A percentile compares a stretch with the other conserved stretches of the same genome.
Conservation (phyloP, 2,329 filamentous ascomycete species). For the Exophiala sp. region DNA sequence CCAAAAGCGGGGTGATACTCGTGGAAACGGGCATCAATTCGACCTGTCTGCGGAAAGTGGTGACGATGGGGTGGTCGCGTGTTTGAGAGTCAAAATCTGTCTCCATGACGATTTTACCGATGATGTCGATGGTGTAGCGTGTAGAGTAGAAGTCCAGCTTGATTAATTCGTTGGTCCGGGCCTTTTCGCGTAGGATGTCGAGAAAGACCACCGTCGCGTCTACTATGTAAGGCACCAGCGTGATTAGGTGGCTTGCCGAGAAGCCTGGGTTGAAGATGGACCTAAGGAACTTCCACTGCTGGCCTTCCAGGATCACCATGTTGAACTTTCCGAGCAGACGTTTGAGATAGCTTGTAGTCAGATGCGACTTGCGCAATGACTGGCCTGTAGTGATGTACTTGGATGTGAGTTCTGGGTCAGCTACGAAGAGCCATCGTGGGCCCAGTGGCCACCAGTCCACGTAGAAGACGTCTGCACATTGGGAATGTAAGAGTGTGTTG, state of each 20-base stretch:
- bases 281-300: slow-evolving; percentile 32
- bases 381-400: slow-evolving; percentile 25
- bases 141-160: slow-evolving; percentile 29
- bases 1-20: slow-evolving; percentile 9
- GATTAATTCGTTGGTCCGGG: slow-evolving; percentile 26
- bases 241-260: slow-evolving; percentile 30
- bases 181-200: slow-evolving; percentile 26
- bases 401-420: slow-evolving; percentile 22
- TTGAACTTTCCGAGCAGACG: slow-evolving; percentile 25
- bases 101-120: slow-evolving; percentile 30
- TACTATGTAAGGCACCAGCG: slow-evolving; percentile 30
- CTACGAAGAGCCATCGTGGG: slow-evolving; percentile 24
- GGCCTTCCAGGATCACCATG: slow-evolving; percentile 28
- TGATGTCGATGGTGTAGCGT: slow-evolving; percentile 34
- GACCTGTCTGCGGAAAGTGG: slow-evolving; percentile 27
- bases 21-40: slow-evolving; percentile 18
- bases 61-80: slow-evolving; percentile 25
- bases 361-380: slow-evolving; percentile 26
- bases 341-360: slow-evolving; percentile 14
- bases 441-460: slow-evolving; percentile 29
- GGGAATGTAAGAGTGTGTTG: neutral
- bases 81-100: slow-evolving; percentile 28
- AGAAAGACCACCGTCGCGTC: slow-evolving; percentile 29
- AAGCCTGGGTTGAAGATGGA: slow-evolving; percentile 35
- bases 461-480: slow-evolving; percentile 26